Evolutionary conservation across 805 yeast genomes (phyloP).

Genomic region (Candida saitoana): DNA sequence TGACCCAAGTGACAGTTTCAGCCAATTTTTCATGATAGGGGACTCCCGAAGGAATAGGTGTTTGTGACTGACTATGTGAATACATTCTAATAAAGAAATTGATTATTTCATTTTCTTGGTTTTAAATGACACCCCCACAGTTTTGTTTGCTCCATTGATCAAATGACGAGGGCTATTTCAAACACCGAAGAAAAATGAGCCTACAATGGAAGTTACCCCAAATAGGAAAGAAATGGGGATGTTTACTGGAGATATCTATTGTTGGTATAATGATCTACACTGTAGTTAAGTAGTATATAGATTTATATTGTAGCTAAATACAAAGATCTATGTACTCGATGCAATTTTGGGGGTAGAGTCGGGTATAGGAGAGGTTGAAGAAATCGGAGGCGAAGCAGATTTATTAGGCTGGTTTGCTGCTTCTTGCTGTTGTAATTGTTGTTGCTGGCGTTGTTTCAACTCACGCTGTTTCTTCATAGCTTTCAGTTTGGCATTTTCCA

Average conservation of each 20-base stretch:
- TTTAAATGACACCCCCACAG: background rate
- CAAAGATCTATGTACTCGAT: background rate
- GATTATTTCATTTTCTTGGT: background rate
- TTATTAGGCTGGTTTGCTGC: conserved; percentile 14
- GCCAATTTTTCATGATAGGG: conserved; percentile 18
- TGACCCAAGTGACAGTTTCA: conserved; percentile 33
- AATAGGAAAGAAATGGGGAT: too few relatives aligned
- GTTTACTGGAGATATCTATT: too few relatives aligned
- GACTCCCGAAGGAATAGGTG: conserved; percentile 4
- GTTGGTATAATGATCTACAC: too few relatives aligned
- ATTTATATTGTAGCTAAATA: background rate
- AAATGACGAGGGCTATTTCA: background rate
- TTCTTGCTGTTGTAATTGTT: conserved; percentile 8
- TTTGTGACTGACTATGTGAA: conserved; percentile 6
- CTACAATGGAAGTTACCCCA: background rate
- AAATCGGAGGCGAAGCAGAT: conserved; percentile 5
- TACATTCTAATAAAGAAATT: background rate
- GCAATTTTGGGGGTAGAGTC: background rate
- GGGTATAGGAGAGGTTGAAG: background rate
- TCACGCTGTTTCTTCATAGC: conserved; percentile 25
- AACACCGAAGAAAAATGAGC: background rate
- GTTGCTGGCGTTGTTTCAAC: conserved; percentile 11
- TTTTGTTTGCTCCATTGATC: conserved; percentile 1
- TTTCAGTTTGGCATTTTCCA: conserved; percentile 35
- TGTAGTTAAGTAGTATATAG: background rate